Conservation (phyloP, 345 rosid genomes). For the Salix udensis region DNA sequence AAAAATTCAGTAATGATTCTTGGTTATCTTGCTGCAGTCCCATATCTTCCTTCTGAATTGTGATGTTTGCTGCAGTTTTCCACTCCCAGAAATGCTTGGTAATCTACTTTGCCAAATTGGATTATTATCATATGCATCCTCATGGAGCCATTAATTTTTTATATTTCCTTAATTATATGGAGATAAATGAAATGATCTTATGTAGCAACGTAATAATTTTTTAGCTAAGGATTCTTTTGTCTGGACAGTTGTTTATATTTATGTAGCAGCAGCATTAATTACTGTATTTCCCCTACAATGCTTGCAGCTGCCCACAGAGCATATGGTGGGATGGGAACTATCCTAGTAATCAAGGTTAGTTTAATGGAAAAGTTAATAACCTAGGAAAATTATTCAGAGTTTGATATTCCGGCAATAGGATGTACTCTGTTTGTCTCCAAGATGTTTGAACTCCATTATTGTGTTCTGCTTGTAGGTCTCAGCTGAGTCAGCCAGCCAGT, state of each 20-base stretch:
- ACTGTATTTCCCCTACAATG: conserved; percentile 6
- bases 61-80: conserved; percentile 91
- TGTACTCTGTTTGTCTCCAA: background rate
- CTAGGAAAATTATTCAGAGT: background rate
- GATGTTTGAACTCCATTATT: background rate
- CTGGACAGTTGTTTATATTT: background rate
- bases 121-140: background rate
- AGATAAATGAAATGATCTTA: background rate
- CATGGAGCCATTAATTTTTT: background rate
- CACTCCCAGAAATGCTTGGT: conserved; percentile 78
- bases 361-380: background rate
- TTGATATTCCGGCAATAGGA: background rate
- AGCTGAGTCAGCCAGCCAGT: conserved; percentile 82
- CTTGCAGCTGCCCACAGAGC: conserved; percentile 59
- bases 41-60: conserved; percentile 74
- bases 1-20: background rate
- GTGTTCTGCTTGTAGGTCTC: conserved; percentile 50
- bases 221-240: background rate
- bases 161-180: background rate
- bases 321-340: conserved; percentile 78
- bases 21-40: conserved; percentile 43
- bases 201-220: background rate
- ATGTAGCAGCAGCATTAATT: conserved; percentile 14
- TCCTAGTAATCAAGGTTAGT: conserved; percentile 77
- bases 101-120: conserved; percentile 2